These are phyloP conservation scores for Populus ilicifolia DNA, from an alignment of 345 rosid species.

Conservation along the genomic window DNA sequence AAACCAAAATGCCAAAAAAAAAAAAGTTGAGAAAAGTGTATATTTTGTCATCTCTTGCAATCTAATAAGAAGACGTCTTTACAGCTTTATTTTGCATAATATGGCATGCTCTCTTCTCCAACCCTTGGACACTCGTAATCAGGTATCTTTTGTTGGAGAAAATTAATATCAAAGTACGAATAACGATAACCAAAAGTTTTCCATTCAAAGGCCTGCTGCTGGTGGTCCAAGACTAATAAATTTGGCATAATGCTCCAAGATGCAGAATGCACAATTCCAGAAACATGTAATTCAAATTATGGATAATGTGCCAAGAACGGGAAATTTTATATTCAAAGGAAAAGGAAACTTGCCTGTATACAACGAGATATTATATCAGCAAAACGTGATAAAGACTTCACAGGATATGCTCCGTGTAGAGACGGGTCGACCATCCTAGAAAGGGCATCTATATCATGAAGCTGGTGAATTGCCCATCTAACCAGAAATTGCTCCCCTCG, in stretches of 20 bases:
- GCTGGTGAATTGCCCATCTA: conserved; percentile 83
- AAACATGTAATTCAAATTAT: neutral
- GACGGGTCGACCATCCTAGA: conserved; percentile 83
- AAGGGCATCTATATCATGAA: conserved; percentile 82
- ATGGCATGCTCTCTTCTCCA: neutral
- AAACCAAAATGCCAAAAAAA: neutral
- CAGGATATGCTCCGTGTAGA: conserved; percentile 56
- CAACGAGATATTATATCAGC: conserved; percentile 89
- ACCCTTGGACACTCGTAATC: neutral
- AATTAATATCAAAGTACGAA: neutral
- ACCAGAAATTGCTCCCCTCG: conserved; percentile 79
- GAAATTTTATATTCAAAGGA: neutral
- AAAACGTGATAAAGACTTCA: conserved; percentile 86
- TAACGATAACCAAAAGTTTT: neutral
- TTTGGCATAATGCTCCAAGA: neutral
- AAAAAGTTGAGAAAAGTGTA: neutral
- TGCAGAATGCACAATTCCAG: neutral
- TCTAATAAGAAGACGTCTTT: neutral
- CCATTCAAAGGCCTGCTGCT: neutral
- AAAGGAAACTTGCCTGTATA: conserved; percentile 53
- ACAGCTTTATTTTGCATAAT: neutral
- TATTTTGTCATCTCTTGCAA: too few relatives aligned
- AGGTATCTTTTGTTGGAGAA: neutral
- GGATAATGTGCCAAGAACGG: neutral
- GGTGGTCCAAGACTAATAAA: neutral